Percentiles rank a stretch among this genome's conserved stretches.
phyloP scores from a whole-genome alignment of 1,284 basidiomycete genomes.

The Ganoderma multipileum region DNA sequence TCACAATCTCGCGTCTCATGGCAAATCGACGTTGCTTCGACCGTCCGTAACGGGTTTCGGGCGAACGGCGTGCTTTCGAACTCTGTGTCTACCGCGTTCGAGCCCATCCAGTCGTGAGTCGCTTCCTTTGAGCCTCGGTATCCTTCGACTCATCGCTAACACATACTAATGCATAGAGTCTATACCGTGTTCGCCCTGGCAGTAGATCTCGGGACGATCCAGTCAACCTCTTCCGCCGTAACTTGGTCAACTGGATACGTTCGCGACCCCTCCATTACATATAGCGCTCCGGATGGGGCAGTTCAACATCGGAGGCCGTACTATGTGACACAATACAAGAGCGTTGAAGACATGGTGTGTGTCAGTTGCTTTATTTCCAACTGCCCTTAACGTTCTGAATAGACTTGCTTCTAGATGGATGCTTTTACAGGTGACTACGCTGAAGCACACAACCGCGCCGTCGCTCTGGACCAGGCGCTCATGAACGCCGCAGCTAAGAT shows the following conservation, averaged over 20 bases:
- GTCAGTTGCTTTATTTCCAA: background rate
- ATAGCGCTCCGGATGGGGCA: conserved; percentile 26
- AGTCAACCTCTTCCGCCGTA: conserved; percentile 25
- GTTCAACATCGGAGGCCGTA: conserved; percentile 36
- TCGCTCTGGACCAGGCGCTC: conserved; percentile 36
- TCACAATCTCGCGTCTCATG: no score
- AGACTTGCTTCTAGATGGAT: conserved; percentile 30
- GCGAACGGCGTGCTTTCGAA: no score
- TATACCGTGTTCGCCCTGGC: conserved; percentile 32
- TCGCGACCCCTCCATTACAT: conserved; percentile 34
- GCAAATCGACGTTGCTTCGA: no score
- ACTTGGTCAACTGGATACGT: conserved; percentile 36
- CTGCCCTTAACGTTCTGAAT: background rate
- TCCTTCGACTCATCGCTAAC: no score
- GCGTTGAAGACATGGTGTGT: conserved; percentile 31
- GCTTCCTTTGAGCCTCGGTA: background rate
- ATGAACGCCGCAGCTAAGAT: conserved; percentile 30
- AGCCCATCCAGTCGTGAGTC: conserved; percentile 26
- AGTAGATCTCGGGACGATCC: conserved; percentile 33
- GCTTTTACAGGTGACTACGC: conserved; percentile 37
- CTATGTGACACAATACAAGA: conserved; percentile 32
- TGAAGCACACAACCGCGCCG: conserved; percentile 30
- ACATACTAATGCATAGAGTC: conserved; percentile 10
- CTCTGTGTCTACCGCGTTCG: conserved; percentile 16
- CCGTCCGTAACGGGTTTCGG: no score